These are phyloP conservation scores for Epichloe bromicola DNA, from an alignment of 2,329 filamentous ascomycete species.

Conservation along the genomic window DNA sequence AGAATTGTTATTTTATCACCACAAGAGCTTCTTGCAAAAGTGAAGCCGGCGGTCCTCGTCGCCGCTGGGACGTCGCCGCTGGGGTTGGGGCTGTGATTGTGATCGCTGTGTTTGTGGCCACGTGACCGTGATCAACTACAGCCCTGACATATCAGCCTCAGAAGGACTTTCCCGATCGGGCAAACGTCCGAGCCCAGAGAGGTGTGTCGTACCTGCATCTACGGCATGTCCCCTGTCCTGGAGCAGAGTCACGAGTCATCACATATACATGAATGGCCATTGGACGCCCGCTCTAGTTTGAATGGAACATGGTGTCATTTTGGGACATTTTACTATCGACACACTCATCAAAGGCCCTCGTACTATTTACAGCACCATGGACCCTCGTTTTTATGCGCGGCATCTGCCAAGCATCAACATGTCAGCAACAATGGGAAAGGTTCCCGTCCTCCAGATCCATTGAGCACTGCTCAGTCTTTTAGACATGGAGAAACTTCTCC, in stretches of 20 bases:
- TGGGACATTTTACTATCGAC: constrained; percentile 3
- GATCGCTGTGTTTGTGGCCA: background rate
- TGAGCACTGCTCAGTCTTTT: background rate
- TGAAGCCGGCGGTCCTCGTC: background rate
- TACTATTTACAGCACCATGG: background rate
- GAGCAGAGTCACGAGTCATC: background rate
- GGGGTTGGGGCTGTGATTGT: background rate
- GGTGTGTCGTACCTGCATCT: background rate
- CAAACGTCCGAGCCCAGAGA: background rate
- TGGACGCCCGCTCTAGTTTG: background rate
- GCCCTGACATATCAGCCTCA: background rate
- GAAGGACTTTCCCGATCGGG: background rate
- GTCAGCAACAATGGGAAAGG: background rate
- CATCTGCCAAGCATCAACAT: background rate
- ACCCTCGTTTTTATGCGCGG: background rate
- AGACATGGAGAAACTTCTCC: background rate
- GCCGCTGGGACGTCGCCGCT: no score
- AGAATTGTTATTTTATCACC: no score
- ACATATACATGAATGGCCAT: background rate
- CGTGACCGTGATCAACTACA: background rate
- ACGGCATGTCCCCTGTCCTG: background rate
- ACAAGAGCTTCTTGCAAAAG: background rate
- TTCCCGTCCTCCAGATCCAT: background rate
- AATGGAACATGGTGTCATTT: background rate
- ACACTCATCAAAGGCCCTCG: background rate